Percentiles rank a stretch among this genome's conserved stretches.
Evolutionary conservation across 148 eudicot genomes (phyloP).

Genomic region (Rhododendron ferrugineum): DNA sequence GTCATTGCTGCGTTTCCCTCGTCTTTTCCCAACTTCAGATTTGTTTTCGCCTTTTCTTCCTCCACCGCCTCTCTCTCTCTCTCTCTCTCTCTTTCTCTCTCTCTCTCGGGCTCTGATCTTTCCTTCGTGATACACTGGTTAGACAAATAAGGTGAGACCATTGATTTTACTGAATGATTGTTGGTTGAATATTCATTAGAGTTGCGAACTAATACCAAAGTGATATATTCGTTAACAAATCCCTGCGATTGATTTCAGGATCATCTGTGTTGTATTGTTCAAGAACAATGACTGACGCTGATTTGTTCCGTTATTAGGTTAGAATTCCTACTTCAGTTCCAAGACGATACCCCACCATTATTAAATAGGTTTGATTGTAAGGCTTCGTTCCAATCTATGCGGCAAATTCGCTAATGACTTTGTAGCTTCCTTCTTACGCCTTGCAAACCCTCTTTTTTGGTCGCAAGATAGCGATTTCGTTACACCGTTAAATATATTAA

Average conservation of each 20-base stretch:
- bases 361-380: background rate
- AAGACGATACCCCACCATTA: too few species aligned
- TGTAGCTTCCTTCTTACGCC: too few species aligned
- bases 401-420: too few species aligned
- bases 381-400: background rate
- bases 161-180: background rate
- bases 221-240: background rate
- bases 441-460: too few species aligned
- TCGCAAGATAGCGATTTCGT: too few species aligned
- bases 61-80: background rate
- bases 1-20: background rate
- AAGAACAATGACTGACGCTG: background rate
- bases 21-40: background rate
- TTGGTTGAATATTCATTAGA: background rate
- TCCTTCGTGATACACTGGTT: background rate
- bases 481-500: too few species aligned
- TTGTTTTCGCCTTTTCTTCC: background rate
- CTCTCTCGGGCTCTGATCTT: background rate
- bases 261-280: background rate
- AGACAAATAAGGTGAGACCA: background rate
- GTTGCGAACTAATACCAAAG: background rate
- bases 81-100: background rate
- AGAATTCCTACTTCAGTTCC: background rate
- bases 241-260: background rate
- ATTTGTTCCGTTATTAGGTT: background rate